Evolutionary conservation across 2,329 filamentous ascomycete species (phyloP).

Genomic region (Fusarium nanum): DNA sequence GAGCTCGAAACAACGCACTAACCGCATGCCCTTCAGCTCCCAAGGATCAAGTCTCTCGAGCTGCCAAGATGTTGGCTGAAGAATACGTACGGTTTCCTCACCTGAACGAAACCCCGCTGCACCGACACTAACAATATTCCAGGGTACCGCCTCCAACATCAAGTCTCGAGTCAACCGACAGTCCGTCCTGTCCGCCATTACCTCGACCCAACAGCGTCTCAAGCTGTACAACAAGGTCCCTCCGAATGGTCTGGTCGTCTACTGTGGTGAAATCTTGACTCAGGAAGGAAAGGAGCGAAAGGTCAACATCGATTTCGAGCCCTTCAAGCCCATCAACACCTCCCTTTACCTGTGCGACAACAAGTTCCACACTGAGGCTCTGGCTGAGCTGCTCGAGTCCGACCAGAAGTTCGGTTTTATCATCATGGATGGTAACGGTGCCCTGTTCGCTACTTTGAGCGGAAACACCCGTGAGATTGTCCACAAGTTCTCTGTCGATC

Average conservation of each 20-base stretch:
- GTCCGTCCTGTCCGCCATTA: conserved; percentile 97
- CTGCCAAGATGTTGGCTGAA: conserved; percentile 99
- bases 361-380: conserved; percentile 98
- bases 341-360: conserved; percentile 99
- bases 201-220: conserved; percentile 97
- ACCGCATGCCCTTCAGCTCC: conserved; percentile 70
- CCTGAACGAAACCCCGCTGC: background rate
- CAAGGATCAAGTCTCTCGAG: conserved; percentile 96
- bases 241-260: conserved; percentile 95
- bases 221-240: conserved; percentile 99
- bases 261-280: conserved; percentile 99
- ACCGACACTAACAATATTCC: conserved; percentile 38
- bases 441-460: conserved; percentile 94
- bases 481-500: conserved; percentile 98
- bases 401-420: conserved; percentile 99
- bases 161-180: conserved; percentile 99
- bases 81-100: conserved; percentile 78
- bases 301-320: conserved; percentile 99
- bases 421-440: conserved; percentile 99
- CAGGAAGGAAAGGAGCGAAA: conserved; percentile 98
- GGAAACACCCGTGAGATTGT: conserved; percentile 97
- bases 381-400: conserved; percentile 96
- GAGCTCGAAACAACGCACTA: conserved; percentile 42
- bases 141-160: conserved; percentile 99
- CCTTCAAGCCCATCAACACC: conserved; percentile 99